Conservation (phyloP, 345 rosid genomes). For the Aegle marmelos region DNA sequence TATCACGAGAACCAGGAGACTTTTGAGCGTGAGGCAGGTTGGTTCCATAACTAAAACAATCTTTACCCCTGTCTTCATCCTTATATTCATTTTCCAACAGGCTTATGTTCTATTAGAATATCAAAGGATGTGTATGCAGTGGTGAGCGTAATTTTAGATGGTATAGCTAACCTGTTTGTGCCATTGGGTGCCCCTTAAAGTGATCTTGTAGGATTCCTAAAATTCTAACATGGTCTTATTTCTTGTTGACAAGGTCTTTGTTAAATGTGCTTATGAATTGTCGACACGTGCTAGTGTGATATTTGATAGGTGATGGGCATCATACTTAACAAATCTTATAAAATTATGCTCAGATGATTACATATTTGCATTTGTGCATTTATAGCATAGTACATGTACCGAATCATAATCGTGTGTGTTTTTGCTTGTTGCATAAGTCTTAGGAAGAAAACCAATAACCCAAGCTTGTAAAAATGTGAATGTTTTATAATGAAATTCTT, state of each 20-base stretch:
- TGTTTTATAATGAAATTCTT: background rate
- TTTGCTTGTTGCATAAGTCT: background rate
- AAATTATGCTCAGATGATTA: background rate
- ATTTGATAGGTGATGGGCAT: background rate
- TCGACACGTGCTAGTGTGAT: background rate
- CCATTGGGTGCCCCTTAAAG: conserved; percentile 1
- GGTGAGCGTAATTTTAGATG: background rate
- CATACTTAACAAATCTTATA: background rate
- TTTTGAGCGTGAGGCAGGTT: conserved; percentile 89
- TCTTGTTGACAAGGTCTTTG: background rate
- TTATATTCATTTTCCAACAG: background rate
- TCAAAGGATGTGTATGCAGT: background rate
- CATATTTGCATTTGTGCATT: background rate
- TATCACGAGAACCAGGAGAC: conserved; percentile 80
- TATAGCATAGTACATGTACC: background rate
- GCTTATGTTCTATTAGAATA: background rate
- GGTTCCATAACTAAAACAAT: conserved; percentile 18
- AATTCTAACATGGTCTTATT: background rate
- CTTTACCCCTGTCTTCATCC: background rate
- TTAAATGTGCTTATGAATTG: background rate
- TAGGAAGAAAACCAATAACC: background rate
- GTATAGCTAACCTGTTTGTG: background rate
- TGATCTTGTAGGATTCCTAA: background rate
- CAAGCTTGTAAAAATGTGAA: background rate
- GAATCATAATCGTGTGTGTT: background rate